Percentiles rank a stretch among this genome's conserved stretches.
Conservation (phyloP, 2,329 filamentous ascomycete genomes). For the Ascochyta rabiei region DNA sequence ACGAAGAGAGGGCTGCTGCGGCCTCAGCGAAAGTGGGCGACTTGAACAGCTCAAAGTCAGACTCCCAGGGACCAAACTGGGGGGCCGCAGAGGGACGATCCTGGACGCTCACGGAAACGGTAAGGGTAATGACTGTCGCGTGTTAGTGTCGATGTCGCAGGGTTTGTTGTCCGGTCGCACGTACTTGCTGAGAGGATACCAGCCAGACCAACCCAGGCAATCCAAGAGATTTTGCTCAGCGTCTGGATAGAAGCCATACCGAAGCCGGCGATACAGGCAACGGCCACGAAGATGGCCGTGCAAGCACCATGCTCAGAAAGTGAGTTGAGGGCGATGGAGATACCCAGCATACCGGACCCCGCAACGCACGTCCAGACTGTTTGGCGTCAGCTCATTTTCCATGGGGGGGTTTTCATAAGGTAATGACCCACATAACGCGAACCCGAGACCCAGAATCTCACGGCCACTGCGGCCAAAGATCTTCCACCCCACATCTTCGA, state of each 20-base stretch:
- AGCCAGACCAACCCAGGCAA: constrained; percentile 21
- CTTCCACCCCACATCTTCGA: constrained; percentile 61
- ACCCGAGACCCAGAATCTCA: constrained; percentile 49
- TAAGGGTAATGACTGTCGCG: constrained; percentile 17
- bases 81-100: constrained; percentile 26
- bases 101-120: constrained; percentile 22
- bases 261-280: constrained; percentile 55
- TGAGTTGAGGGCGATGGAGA: constrained; percentile 65
- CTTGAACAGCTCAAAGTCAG: constrained; percentile 60
- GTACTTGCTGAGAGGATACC: constrained; percentile 18
- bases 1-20: constrained; percentile 61
- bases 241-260: constrained; percentile 62
- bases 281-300: constrained; percentile 61
- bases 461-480: constrained; percentile 59
- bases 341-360: constrained; percentile 64
- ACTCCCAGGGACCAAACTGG: constrained; percentile 20
- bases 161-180: not conserved
- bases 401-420: constrained; percentile 44
- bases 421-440: constrained; percentile 42
- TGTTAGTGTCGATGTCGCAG: not conserved
- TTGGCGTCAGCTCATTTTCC: constrained; percentile 37
- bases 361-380: constrained; percentile 26
- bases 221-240: constrained; percentile 65
- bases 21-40: constrained; percentile 64
- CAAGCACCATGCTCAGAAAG: constrained; percentile 64